Evolutionary conservation across 352 stramenopile species (phyloP).

Genomic region (Pythium aphanidermatum): DNA sequence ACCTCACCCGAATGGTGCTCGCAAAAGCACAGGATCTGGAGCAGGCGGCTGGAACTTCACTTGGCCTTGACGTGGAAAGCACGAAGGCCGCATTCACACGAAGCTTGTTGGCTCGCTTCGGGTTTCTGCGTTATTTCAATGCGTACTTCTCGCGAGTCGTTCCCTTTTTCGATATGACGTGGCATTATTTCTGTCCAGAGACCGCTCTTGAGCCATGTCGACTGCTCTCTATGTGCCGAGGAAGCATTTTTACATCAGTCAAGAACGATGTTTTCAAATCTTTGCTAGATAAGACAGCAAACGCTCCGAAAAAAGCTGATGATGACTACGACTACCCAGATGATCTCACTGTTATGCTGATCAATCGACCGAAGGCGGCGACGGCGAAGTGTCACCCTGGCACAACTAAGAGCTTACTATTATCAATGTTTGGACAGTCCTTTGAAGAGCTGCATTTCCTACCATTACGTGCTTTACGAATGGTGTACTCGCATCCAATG

Average conservation of each 20-base stretch:
- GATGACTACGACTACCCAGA: conserved; percentile 92
- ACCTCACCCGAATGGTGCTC: conserved; percentile 29
- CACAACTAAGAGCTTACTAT: conserved; percentile 53
- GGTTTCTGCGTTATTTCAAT: conserved; percentile 71
- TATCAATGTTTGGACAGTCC: conserved; percentile 79
- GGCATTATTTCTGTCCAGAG: conserved; percentile 54
- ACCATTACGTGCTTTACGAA: conserved; percentile 59
- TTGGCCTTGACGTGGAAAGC: not conserved
- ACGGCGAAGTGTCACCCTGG: conserved; percentile 67
- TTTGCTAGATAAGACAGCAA: conserved; percentile 72
- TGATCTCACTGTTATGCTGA: conserved; percentile 72
- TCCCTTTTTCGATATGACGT: conserved; percentile 74
- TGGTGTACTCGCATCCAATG: conserved; percentile 91
- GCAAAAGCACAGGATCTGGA: conserved; percentile 18
- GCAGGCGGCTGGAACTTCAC: not conserved
- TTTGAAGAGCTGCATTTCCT: conserved; percentile 87
- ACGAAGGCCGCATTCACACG: not conserved
- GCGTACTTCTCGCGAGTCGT: conserved; percentile 57
- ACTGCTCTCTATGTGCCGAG: conserved; percentile 56
- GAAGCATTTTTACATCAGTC: conserved; percentile 64
- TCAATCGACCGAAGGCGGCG: conserved; percentile 85
- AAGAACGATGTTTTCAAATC: conserved; percentile 74
- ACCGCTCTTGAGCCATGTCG: conserved; percentile 26
- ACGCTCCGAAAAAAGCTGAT: conserved; percentile 68
- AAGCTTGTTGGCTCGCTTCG: conserved; percentile 43